Evolutionary conservation across 2,329 filamentous ascomycete genomes (phyloP).

Genomic region (Epichloe bromicola): DNA sequence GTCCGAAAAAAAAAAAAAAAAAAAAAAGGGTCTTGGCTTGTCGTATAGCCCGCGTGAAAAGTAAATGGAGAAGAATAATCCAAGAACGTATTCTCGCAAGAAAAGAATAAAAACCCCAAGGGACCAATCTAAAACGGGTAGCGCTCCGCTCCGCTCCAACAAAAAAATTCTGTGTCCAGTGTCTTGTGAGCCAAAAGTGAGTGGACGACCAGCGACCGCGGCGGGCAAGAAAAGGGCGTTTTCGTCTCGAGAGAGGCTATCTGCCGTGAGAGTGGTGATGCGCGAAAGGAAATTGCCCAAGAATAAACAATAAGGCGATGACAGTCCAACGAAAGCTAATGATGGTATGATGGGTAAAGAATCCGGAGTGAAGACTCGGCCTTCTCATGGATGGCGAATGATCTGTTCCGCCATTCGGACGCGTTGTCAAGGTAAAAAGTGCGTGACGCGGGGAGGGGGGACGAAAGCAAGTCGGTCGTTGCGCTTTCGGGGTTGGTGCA

Average conservation of each 20-base stretch:
- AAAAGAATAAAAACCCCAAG: not conserved
- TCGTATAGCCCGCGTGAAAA: not conserved
- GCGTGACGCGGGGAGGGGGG: too few species aligned
- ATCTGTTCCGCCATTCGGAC: too few species aligned
- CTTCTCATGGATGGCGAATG: too few species aligned
- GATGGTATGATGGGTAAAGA: not conserved
- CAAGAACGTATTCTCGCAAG: not conserved
- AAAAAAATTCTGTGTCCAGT: not conserved
- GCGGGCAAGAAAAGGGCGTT: too few species aligned
- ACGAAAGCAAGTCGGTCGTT: too few species aligned
- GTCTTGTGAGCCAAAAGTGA: not conserved
- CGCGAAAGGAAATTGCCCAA: too few species aligned
- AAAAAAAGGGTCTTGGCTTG: not conserved
- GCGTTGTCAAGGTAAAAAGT: too few species aligned
- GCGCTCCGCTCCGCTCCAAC: not conserved
- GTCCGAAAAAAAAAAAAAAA: not conserved
- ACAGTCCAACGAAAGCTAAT: too few species aligned
- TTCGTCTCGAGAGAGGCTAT: too few species aligned
- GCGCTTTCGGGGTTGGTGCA: too few species aligned
- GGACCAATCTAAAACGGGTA: not conserved
- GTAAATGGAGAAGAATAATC: not conserved
- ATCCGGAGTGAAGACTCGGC: not conserved
- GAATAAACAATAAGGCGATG: too few species aligned
- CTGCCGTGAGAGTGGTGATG: too few species aligned
- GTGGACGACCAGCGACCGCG: not conserved